phyloP scores from a whole-genome alignment of 176 grass and related monocot species.

The Puya raimondii region DNA sequence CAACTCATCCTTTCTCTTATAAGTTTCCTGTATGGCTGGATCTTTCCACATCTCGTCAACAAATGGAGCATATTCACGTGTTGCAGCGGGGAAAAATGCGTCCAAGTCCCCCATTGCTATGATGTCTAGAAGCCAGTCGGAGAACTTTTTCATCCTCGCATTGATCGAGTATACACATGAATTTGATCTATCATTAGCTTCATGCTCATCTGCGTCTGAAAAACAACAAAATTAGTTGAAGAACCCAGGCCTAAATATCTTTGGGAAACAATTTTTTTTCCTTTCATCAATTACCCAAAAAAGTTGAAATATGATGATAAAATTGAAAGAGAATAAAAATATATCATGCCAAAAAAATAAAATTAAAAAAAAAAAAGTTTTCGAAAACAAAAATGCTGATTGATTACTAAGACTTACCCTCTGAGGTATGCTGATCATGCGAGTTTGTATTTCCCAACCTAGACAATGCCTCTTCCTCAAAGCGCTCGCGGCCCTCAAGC shows the following conservation, averaged over 20 bases:
- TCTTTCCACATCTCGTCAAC: conserved; percentile 91
- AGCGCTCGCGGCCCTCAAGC: conserved; percentile 85
- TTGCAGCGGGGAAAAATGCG: conserved; percentile 87
- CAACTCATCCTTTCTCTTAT: conserved; percentile 80
- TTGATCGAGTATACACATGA: conserved; percentile 77
- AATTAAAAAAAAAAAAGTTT: neutral
- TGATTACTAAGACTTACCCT: conserved; percentile 29
- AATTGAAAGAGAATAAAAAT: neutral
- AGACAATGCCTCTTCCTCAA: conserved; percentile 84
- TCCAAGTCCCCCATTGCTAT: conserved; percentile 93
- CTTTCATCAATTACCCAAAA: too few species aligned
- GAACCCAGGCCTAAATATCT: neutral
- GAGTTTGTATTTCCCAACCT: conserved; percentile 24
- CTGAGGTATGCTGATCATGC: conserved; percentile 15
- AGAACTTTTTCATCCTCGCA: conserved; percentile 80
- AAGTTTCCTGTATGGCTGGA: conserved; percentile 90
- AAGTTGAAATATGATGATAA: too few species aligned
- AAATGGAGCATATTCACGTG: conserved; percentile 83
- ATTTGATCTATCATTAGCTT: conserved; percentile 23
- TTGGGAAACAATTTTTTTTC: neutral
- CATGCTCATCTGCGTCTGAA: conserved; percentile 37
- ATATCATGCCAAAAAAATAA: neutral
- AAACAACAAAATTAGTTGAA: neutral
- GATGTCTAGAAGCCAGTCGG: conserved; percentile 91
- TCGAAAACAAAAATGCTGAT: neutral